phyloP scores from a whole-genome alignment of 2,329 filamentous ascomycete species.

The Talaromyces verruculosus region DNA sequence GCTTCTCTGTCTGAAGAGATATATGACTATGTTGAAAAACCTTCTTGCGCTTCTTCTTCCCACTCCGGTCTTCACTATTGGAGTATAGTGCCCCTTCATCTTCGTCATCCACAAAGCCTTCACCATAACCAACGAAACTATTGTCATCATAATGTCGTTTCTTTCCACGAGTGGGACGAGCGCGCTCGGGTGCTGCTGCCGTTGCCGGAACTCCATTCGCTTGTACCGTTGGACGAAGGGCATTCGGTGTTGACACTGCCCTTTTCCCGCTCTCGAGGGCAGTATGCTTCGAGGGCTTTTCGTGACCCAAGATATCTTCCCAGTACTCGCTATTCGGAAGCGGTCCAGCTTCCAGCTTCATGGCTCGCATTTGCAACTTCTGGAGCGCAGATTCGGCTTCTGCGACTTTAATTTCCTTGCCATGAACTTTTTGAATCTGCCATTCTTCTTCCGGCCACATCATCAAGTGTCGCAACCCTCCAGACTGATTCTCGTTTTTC shows the following conservation, averaged over 20 bases:
- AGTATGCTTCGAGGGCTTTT: slow-evolving; percentile 43
- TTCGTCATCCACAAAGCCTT: slow-evolving; percentile 53
- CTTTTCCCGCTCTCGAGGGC: slow-evolving; percentile 36
- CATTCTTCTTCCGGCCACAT: slow-evolving; percentile 53
- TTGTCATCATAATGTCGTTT: slow-evolving; percentile 54
- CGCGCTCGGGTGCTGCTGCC: slow-evolving; percentile 35
- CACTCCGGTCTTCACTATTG: slow-evolving; percentile 41
- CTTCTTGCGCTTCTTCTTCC: slow-evolving; percentile 51
- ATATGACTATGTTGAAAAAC: slow-evolving; percentile 27
- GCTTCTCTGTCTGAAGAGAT: slow-evolving; percentile 6
- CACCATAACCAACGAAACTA: slow-evolving; percentile 53
- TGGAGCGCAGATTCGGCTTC: slow-evolving; percentile 45
- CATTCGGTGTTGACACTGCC: slow-evolving; percentile 27
- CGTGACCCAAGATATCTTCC: slow-evolving; percentile 51
- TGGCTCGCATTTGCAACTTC: slow-evolving; percentile 44
- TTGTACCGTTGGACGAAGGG: slow-evolving; percentile 29
- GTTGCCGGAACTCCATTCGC: slow-evolving; percentile 30
- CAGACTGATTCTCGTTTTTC: slow-evolving; percentile 44
- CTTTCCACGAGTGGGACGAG: slow-evolving; percentile 47
- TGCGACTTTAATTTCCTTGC: slow-evolving; percentile 48
- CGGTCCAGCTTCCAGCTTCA: slow-evolving; percentile 50
- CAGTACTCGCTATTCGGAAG: slow-evolving; percentile 50
- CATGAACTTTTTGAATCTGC: slow-evolving; percentile 50
- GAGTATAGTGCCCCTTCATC: slow-evolving; percentile 46
- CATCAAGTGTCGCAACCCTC: slow-evolving; percentile 44